Evolutionary conservation across 2,329 filamentous ascomycete species (phyloP).

Genomic region (Blastomyces gilchristii): DNA sequence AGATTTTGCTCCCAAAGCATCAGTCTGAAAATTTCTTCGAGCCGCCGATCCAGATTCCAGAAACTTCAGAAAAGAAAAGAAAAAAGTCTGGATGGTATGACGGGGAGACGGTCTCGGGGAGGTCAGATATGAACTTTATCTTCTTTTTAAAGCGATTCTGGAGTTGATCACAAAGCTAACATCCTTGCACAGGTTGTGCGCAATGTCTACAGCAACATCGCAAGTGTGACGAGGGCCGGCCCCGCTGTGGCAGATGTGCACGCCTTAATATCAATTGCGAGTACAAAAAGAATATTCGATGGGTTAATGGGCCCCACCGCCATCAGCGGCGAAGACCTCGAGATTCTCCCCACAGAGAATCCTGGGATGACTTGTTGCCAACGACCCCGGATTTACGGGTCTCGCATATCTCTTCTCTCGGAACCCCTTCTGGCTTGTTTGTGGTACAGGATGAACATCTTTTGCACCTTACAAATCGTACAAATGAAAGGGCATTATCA

Average conservation of each 20-base stretch:
- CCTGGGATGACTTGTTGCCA: background rate
- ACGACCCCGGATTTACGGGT: background rate
- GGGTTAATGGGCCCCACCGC: background rate
- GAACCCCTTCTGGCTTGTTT: background rate
- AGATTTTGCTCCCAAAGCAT: background rate
- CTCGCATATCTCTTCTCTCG: background rate
- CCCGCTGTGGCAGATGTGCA: background rate
- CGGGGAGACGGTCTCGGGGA: constrained; percentile 6
- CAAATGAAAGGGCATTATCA: background rate
- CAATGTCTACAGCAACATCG: constrained; percentile 6
- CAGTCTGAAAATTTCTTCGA: background rate
- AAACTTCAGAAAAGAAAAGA: background rate
- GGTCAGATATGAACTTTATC: constrained; percentile 2
- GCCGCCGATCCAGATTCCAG: background rate
- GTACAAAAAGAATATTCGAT: constrained; percentile 1
- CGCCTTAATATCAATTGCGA: background rate
- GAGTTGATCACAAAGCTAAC: background rate
- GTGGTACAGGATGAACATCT: background rate
- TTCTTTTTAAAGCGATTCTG: background rate
- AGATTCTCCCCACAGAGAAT: background rate
- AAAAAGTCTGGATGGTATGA: background rate
- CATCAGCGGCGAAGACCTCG: background rate
- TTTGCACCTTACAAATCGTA: background rate
- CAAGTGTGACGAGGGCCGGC: constrained; percentile 5
- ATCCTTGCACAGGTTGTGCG: background rate